Conservation (phyloP, 1,139 yeast species). For the Blastobotrys arbuscula region DNA sequence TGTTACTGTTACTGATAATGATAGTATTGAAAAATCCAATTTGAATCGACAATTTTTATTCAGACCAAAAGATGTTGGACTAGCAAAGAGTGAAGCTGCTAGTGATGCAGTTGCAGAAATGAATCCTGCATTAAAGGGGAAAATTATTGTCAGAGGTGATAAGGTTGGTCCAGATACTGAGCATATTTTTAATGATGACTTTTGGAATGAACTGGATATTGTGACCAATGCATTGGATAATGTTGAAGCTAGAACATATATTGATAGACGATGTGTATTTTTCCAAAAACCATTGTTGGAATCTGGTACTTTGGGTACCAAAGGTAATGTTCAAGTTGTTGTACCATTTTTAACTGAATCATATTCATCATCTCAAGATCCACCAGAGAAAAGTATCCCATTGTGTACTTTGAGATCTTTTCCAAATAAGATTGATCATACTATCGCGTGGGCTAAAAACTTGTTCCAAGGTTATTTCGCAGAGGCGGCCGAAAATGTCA, state of each 20-base stretch:
- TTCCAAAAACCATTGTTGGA: conserved; percentile 87
- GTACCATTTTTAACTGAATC: conserved; percentile 91
- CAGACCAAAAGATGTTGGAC: conserved; percentile 91
- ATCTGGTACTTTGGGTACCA: conserved; percentile 96
- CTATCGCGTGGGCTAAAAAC: conserved; percentile 98
- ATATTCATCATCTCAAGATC: conserved; percentile 94
- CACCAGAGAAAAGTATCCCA: conserved; percentile 97
- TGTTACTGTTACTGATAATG: conserved; percentile 85
- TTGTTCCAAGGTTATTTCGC: conserved; percentile 90
- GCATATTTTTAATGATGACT: conserved; percentile 73
- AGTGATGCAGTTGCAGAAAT: conserved; percentile 74
- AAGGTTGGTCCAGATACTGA: conserved; percentile 95
- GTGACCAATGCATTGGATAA: conserved; percentile 97
- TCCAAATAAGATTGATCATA: conserved; percentile 97
- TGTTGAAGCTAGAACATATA: conserved; percentile 96
- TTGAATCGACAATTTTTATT: conserved; percentile 93
- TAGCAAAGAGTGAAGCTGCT: conserved; percentile 85
- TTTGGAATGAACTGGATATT: conserved; percentile 78
- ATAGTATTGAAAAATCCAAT: conserved; percentile 90
- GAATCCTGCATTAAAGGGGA: conserved; percentile 79
- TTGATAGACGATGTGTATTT: conserved; percentile 93
- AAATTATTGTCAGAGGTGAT: conserved; percentile 70
- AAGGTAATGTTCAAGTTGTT: conserved; percentile 96
- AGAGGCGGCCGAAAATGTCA: conserved; percentile 89
- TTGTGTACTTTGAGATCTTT: conserved; percentile 93